Base-by-base conservation (phyloP, 2,329 filamentous ascomycete species). In the Alternaria triticina region DNA sequence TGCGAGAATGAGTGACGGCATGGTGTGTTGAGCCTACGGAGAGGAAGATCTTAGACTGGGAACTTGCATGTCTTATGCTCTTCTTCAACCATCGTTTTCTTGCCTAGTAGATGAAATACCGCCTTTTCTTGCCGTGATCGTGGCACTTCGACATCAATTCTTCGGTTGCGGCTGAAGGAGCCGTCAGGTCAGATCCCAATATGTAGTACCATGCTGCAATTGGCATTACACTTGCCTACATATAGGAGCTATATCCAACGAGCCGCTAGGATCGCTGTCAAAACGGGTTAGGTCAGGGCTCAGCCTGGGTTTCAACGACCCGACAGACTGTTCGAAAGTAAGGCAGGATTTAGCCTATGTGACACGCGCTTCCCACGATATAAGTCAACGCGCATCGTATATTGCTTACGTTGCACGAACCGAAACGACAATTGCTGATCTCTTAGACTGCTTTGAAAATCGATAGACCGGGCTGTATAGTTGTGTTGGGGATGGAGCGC, bases 161-260 rank as follows among this genome's bases (percentile, higher is more conserved):
- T 25, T 49, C 44, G 54, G 44, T 57, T 57, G 54, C 54, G 54
- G 54, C 44, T 57, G 54, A 57, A 43, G 22, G 43, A 8, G 33
- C 44, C 25, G 20, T 23, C 10, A 49, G 9, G 30, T 25, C 54
- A 47, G 10, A 12, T 47, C 54, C 28, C 17, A 25, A 49, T 47
- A 28, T 49, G 43, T 45, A 49, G 27, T 57, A n/a, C 13, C 28
- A 49, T 57, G 13, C 30, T n/a, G 10, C 20, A 36, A 33, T 11
- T 36, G 20, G 30, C 28, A 36, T 52, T 23, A 10, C 28, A 23
- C 17, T 25, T 25, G 15, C 30, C 20, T 17, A 40, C 15, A 40
- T 52, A 30, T 13, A 52, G 27, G 25, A 13, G 27, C 49, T 33
- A 20, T 22, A 13, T 52, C 28, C 9, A 22, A 20, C n/a, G 9